Conservation (phyloP, 2,329 filamentous ascomycete genomes). For the Neonectria sp. region DNA sequence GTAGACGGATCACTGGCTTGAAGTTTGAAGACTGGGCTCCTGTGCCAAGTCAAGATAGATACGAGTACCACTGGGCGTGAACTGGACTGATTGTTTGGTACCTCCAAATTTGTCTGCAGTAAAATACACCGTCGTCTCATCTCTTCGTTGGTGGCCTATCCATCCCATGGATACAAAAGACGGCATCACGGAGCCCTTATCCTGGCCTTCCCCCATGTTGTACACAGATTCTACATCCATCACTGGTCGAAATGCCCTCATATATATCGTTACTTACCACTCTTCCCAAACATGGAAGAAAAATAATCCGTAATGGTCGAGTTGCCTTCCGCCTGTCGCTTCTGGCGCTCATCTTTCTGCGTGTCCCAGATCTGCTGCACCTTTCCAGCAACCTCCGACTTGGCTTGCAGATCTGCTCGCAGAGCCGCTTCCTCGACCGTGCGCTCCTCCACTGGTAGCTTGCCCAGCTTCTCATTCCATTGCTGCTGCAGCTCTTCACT, state of each 20-base stretch:
- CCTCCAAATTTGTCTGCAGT: conserved; percentile 3
- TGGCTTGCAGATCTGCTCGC: conserved; percentile 73
- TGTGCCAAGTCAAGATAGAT: not conserved
- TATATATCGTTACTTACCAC: conserved; percentile 42
- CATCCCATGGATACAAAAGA: not conserved
- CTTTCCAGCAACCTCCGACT: conserved; percentile 73
- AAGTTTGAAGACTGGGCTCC: not conserved
- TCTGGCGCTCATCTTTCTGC: conserved; percentile 70
- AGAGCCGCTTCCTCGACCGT: conserved; percentile 75
- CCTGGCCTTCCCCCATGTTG: conserved; percentile 21
- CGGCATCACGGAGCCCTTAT: conserved; percentile 2
- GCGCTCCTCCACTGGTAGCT: conserved; percentile 71
- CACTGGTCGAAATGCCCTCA: not conserved
- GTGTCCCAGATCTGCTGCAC: conserved; percentile 58
- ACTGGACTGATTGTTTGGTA: not conserved
- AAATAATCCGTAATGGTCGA: conserved; percentile 51
- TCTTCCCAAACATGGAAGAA: conserved; percentile 48
- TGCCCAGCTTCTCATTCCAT: conserved; percentile 70
- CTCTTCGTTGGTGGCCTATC: not conserved
- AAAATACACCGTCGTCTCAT: conserved; percentile 3
- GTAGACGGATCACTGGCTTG: not conserved
- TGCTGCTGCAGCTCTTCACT: conserved; percentile 65
- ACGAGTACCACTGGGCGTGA: not conserved
- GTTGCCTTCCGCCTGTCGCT: conserved; percentile 54
- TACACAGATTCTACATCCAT: conserved; percentile 40